Percentiles rank a stretch among this genome's conserved stretches.
Conservation (phyloP, 768 basidiomycete genomes). For the Boletus tylopilopsis region DNA sequence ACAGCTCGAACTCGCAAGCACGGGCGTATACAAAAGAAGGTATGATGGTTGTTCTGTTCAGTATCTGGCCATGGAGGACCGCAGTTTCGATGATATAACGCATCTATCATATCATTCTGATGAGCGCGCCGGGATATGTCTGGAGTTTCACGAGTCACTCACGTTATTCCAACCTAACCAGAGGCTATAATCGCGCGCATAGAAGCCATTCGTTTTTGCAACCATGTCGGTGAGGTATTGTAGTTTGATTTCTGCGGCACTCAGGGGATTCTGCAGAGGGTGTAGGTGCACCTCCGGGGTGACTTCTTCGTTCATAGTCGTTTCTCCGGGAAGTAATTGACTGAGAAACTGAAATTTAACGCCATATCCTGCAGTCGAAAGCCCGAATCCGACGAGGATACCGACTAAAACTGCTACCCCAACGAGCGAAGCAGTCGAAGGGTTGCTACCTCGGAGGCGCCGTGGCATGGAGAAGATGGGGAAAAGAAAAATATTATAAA, state of each 20-base stretch:
- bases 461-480: slow-evolving; percentile 4
- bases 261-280: neutral
- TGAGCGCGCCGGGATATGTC: neutral
- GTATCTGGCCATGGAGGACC: slow-evolving; percentile 38
- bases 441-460: neutral
- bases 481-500: neutral
- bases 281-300: slow-evolving; percentile 1
- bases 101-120: slow-evolving; percentile 28
- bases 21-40: slow-evolving; percentile 47
- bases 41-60: slow-evolving; percentile 42
- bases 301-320: slow-evolving; percentile 10
- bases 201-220: slow-evolving; percentile 40
- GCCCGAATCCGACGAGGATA: slow-evolving; percentile 25
- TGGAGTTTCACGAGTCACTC: neutral
- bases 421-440: slow-evolving; percentile 11
- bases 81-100: slow-evolving; percentile 48
- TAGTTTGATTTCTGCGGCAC: slow-evolving; percentile 19
- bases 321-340: slow-evolving; percentile 12
- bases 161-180: slow-evolving; percentile 53
- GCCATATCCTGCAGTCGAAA: slow-evolving; percentile 16
- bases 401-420: slow-evolving; percentile 23
- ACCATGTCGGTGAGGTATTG: slow-evolving; percentile 35
- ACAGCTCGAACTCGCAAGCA: slow-evolving; percentile 38
- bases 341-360: slow-evolving; percentile 14
- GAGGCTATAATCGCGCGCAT: slow-evolving; percentile 43